Conservation (phyloP, 805 yeast genomes). For the Lipomyces kockii region DNA sequence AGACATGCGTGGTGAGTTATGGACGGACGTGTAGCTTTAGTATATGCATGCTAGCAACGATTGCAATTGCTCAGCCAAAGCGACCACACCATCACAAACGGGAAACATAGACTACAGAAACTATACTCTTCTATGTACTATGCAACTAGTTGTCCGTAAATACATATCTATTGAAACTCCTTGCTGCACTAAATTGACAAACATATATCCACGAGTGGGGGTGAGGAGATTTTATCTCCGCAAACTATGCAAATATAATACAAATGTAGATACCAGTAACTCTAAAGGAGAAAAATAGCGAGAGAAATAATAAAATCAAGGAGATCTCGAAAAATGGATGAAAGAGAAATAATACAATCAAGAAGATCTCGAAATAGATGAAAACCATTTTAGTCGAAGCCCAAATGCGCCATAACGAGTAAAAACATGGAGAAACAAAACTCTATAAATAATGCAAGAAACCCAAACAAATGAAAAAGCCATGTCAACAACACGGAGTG, state of each 20-base stretch:
- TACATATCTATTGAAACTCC: neutral
- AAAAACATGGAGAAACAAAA: neutral
- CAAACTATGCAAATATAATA: neutral
- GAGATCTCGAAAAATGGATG: neutral
- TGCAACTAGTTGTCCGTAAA: neutral
- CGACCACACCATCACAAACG: no score
- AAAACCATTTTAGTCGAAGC: neutral
- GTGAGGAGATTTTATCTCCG: neutral
- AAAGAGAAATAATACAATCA: neutral
- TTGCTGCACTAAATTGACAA: neutral
- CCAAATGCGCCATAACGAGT: neutral
- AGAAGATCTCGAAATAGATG: neutral
- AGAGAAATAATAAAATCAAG: neutral
- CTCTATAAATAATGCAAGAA: neutral
- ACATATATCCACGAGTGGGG: neutral
- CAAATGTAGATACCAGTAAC: neutral
- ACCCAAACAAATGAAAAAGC: neutral
- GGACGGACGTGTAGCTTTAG: no score
- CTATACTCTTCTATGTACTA: neutral
- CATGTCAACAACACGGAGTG: neutral
- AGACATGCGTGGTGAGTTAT: no score
- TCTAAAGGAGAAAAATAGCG: neutral
- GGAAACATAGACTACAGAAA: no score
- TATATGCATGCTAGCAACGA: no score
- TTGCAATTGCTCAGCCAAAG: no score